Percentiles rank a stretch among this genome's conserved stretches.
Evolutionary conservation across 2,329 filamentous ascomycete species (phyloP).

Genomic region (Aspergillus aculeatus): DNA sequence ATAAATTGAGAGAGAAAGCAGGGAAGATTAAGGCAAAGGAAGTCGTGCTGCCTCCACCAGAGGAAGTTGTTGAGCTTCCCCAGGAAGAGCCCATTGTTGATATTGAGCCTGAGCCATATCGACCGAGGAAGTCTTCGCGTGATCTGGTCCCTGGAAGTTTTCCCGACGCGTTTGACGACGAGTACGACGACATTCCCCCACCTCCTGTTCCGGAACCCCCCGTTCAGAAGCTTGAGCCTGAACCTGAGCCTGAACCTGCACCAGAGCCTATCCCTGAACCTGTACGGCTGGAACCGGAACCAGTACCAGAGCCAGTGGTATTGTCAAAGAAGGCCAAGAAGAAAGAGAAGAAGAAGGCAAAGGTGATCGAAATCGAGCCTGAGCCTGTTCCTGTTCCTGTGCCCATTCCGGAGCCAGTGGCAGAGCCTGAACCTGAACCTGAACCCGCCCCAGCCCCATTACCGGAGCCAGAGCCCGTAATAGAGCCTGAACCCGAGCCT

Average conservation of each 20-base stretch:
- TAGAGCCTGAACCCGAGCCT: conserved; percentile 29
- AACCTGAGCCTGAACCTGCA: conserved; percentile 18
- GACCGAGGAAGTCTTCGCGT: conserved; percentile 37
- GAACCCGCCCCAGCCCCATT: conserved; percentile 22
- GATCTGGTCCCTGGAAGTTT: conserved; percentile 58
- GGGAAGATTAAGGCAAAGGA: conserved; percentile 28
- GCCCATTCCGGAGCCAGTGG: conserved; percentile 33
- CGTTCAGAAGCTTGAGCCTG: conserved; percentile 19
- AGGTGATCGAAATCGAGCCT: conserved; percentile 15
- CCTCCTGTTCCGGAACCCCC: conserved; percentile 24
- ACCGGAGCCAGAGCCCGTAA: conserved; percentile 35
- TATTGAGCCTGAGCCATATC: conserved; percentile 24
- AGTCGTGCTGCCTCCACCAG: conserved; percentile 11
- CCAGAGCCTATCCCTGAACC: conserved; percentile 20
- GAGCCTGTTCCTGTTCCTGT: conserved; percentile 22
- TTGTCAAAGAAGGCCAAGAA: conserved; percentile 23
- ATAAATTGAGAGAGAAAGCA: conserved; percentile 36
- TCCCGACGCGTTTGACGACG: conserved; percentile 52
- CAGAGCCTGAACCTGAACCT: conserved; percentile 16
- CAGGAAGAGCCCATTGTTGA: conserved; percentile 11
- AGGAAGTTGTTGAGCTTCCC: conserved; percentile 16
- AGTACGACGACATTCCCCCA: conserved; percentile 30
- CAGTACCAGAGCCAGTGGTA: conserved; percentile 39
- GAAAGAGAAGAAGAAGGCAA: conserved; percentile 18
- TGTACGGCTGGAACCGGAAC: conserved; percentile 17